phyloP scores from a whole-genome alignment of 2,329 filamentous ascomycete species.

The Colletotrichum nymphaeae region DNA sequence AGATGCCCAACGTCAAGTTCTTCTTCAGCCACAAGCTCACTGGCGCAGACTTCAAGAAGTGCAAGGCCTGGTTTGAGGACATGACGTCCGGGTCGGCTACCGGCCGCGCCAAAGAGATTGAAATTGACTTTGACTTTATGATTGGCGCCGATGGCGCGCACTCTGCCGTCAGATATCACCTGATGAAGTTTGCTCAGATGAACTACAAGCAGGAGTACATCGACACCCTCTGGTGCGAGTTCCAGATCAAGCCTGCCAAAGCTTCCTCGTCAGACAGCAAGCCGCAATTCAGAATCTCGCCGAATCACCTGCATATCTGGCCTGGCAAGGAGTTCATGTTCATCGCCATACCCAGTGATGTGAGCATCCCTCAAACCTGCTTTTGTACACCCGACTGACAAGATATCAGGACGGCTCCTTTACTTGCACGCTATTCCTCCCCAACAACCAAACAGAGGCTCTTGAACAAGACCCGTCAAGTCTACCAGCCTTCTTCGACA shows the following conservation, averaged over 20 bases:
- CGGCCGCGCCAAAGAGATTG: constrained; percentile 75
- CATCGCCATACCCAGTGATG: constrained; percentile 87
- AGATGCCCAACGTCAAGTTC: constrained; percentile 88
- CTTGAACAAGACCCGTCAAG: constrained; percentile 72
- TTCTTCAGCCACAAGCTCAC: constrained; percentile 95
- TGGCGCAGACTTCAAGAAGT: constrained; percentile 83
- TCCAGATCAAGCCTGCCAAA: constrained; percentile 74
- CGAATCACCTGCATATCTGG: constrained; percentile 98
- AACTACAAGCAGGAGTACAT: constrained; percentile 96
- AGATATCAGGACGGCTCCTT: constrained; percentile 81
- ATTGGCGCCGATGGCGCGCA: constrained; percentile 96
- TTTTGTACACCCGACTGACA: background rate
- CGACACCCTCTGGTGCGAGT: constrained; percentile 97
- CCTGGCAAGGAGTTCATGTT: constrained; percentile 96
- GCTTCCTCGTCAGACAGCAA: constrained; percentile 52
- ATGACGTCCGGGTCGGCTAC: constrained; percentile 46
- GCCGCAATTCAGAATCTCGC: constrained; percentile 79
- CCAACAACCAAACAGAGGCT: constrained; percentile 73
- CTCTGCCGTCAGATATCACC: constrained; percentile 87
- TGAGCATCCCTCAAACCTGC: constrained; percentile 45
- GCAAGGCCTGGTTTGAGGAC: constrained; percentile 89
- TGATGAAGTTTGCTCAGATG: constrained; percentile 96
- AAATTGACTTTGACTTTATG: constrained; percentile 90
- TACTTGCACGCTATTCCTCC: constrained; percentile 93
- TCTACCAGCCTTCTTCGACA: constrained; percentile 80